These are phyloP conservation scores for Symbiodinium pilosum DNA, from an alignment of 73 alveolate species.

Conservation along the genomic window DNA sequence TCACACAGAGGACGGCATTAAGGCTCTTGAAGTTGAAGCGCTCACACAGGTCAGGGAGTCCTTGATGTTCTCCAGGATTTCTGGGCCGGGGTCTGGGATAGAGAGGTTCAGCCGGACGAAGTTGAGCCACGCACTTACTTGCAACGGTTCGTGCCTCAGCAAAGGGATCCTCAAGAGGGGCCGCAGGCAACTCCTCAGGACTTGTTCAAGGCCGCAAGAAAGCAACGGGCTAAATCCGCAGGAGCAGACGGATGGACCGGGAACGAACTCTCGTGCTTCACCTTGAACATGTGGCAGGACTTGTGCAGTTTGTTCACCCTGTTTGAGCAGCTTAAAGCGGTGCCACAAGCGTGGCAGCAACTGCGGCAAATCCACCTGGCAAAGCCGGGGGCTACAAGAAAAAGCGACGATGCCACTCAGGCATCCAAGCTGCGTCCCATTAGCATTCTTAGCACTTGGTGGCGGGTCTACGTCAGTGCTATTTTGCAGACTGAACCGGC, in stretches of 20 bases:
- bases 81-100: not conserved
- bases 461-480: slow-evolving; percentile 1
- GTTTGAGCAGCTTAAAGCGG: not conserved
- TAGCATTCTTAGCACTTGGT: not conserved
- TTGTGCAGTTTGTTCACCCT: not conserved
- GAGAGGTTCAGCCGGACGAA: not conserved
- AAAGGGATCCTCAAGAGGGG: too few species aligned
- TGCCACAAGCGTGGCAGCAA: not conserved
- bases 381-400: not conserved
- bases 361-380: not conserved
- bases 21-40: too few species aligned
- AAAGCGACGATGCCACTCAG: not conserved
- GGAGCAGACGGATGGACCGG: slow-evolving; percentile 9
- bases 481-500: not conserved
- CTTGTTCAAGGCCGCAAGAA: not conserved
- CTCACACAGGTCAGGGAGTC: too few species aligned
- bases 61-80: too few species aligned
- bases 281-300: not conserved
- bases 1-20: too few species aligned
- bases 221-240: not conserved
- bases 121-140: too few species aligned
- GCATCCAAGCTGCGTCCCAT: slow-evolving; percentile 11
- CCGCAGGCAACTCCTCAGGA: not conserved
- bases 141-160: too few species aligned
- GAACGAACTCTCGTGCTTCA: not conserved